Conservation (phyloP, 2,329 filamentous ascomycete genomes). For the Fonsecaea monophora region DNA sequence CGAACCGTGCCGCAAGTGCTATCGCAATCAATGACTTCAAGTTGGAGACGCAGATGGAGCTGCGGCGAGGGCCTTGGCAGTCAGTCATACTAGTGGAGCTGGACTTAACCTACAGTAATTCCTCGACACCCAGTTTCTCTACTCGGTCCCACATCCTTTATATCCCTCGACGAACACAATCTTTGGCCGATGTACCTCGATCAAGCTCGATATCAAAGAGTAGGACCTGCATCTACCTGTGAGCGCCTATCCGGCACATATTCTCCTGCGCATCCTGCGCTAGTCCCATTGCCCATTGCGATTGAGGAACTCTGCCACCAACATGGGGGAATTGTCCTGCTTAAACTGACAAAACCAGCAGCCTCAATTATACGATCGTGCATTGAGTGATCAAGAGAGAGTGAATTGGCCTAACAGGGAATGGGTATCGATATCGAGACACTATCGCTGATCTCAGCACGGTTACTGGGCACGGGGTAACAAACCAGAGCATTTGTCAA, state of each 20-base stretch:
- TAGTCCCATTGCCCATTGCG: background rate
- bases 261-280: background rate
- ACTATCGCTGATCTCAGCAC: background rate
- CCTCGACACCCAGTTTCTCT: background rate
- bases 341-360: background rate
- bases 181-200: background rate
- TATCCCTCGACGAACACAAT: background rate
- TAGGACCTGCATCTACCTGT: background rate
- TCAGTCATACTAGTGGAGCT: background rate
- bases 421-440: background rate
- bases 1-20: slow-evolving; percentile 4
- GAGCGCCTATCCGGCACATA: background rate
- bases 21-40: slow-evolving; percentile 21
- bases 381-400: background rate
- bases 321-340: background rate
- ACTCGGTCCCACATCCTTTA: background rate
- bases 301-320: background rate
- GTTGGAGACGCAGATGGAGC: slow-evolving; percentile 17
- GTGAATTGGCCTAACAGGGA: background rate
- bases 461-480: background rate
- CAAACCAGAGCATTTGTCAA: background rate
- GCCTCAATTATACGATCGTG: background rate
- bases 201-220: background rate
- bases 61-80: slow-evolving; percentile 8
- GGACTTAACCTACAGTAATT: background rate